Base-by-base conservation (phyloP, 208 protist species). In the Novymonas esmeraldas region DNA sequence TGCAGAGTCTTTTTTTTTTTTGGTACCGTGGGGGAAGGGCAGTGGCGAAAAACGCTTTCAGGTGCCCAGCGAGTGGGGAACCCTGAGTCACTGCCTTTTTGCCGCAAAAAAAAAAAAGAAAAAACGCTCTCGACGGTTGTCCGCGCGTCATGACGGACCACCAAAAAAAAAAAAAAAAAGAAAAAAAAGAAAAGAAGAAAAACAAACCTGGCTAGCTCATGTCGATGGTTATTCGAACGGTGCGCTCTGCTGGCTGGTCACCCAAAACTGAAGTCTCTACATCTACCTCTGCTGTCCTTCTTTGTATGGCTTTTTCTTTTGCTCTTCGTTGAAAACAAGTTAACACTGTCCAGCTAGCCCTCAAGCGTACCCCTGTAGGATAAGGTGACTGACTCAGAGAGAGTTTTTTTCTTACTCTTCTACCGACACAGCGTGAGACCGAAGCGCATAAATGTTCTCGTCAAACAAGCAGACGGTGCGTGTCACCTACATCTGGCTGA, bases 401-500 rank as follows among this genome's bases (percentile, higher is more conserved):
- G 22, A 24, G 6, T 28, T 6, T 62, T 62, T 3, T 28, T 50
- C 58, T 51, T n/a, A 24, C 39, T 18, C n/a, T 54, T 31, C 42
- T 33, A 45, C 24, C 48, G 11, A 34, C 36, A 61, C 11, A 22
- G 44, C 34, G 31, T 20, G 22, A 24, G 20, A 48, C n/a, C 24
- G 20, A 52, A 52, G 48, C n/a, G 28, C 7, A 13, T 58, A 64
- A 24, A 79, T 73, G 61, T 75, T 61, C n/a, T 63, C 48, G 5
- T 73, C 78, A 42, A 70, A 59, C 50, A 85, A 83, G 38, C 60
- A 87, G 36, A 64, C 81, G 3, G 77, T 82, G 34, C 79, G 85
- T 49, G 84, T 93, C 10, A 90, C 85, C 18, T 96, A 94, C 79
- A 92, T 96, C n/a, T 96, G 91, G 87, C 65, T 92, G n/a, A 52